Conservation (phyloP, 805 yeast genomes). For the Candida ficus region DNA sequence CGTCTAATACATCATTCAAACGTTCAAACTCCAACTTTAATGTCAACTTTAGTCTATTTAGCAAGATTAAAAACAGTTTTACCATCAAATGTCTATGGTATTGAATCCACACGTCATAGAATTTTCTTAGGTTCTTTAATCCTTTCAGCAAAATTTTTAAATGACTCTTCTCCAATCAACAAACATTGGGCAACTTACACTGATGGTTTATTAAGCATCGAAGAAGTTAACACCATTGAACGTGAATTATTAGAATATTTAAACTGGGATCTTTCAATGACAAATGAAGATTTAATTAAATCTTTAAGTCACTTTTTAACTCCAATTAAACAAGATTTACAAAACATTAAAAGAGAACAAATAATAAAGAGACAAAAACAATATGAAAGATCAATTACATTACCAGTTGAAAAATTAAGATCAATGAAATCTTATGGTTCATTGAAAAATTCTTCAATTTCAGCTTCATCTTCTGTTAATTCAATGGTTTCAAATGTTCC, state of each 20-base stretch:
- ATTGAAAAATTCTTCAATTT: constrained; percentile 5
- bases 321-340: constrained; percentile 51
- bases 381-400: constrained; percentile 7
- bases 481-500: constrained; percentile 29
- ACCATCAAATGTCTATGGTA: constrained; percentile 87
- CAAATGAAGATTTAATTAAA: constrained; percentile 61
- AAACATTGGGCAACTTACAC: constrained; percentile 96
- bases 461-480: constrained; percentile 22
- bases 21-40: constrained; percentile 91
- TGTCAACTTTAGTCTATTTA: constrained; percentile 86
- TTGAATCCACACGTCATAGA: constrained; percentile 89
- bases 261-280: constrained; percentile 78
- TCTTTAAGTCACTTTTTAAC: constrained; percentile 71
- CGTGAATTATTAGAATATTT: constrained; percentile 77
- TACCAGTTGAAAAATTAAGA: constrained; percentile 9
- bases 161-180: constrained; percentile 92
- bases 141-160: constrained; percentile 85
- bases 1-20: constrained; percentile 73
- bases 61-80: constrained; percentile 69
- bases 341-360: constrained; percentile 21
- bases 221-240: constrained; percentile 88
- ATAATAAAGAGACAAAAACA: constrained; percentile 22
- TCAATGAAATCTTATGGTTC: constrained; percentile 14
- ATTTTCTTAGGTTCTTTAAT: constrained; percentile 86
- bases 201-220: constrained; percentile 68